Evolutionary conservation across 371 early-diverging fungal genomes (phyloP).

Genomic region (Parasitella parasitica): DNA sequence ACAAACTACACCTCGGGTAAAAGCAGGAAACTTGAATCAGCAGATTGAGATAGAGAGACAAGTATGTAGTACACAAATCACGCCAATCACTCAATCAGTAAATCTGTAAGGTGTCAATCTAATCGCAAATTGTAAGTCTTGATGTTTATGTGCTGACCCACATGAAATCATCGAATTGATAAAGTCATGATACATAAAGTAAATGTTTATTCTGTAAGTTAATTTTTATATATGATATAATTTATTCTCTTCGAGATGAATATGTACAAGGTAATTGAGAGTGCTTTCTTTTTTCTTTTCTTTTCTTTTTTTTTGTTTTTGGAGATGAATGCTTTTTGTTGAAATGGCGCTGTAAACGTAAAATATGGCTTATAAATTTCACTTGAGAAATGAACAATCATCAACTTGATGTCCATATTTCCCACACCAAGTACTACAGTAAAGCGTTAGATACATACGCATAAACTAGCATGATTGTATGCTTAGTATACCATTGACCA

Average conservation of each 20-base stretch:
- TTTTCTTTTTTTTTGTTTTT: not conserved
- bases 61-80: too few species aligned
- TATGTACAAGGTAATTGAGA: not conserved
- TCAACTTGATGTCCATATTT: constrained; percentile 12
- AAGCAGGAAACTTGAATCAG: too few species aligned
- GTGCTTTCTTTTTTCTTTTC: not conserved
- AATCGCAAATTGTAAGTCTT: too few species aligned
- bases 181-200: too few species aligned
- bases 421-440: constrained; percentile 18
- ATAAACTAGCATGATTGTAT: not conserved
- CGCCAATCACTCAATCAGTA: too few species aligned
- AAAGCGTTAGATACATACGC: not conserved
- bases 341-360: not conserved
- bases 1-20: too few species aligned
- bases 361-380: not conserved
- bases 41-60: too few species aligned
- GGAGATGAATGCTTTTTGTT: not conserved
- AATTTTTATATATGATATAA: not conserved
- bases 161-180: too few species aligned
- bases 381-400: constrained; percentile 11
- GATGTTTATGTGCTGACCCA: too few species aligned
- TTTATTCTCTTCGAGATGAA: not conserved
- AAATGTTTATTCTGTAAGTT: not conserved
- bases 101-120: too few species aligned
- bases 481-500: constrained; percentile 19